phyloP scores from a whole-genome alignment of 2,329 filamentous ascomycete genomes.

The Microcyclosporella mali region DNA sequence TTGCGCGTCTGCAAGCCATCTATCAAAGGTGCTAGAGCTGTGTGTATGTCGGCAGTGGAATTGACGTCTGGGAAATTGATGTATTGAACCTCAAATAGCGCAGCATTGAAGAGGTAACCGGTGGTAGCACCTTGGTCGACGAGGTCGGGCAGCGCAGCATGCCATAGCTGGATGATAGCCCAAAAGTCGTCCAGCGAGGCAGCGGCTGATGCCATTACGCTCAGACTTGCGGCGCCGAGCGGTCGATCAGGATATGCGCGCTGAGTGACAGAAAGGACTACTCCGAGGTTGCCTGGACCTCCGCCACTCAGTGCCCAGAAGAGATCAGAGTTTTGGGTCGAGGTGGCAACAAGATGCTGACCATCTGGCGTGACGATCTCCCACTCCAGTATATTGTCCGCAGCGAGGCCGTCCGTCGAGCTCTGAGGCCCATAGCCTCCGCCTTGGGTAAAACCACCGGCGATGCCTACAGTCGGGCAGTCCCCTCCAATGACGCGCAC shows the following conservation, averaged over 20 bases:
- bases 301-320: constrained; percentile 60
- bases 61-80: constrained; percentile 25
- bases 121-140: constrained; percentile 24
- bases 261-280: constrained; percentile 43
- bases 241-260: constrained; percentile 24
- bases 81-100: constrained; percentile 27
- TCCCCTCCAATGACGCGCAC: too few relatives aligned
- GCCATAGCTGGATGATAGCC: too few relatives aligned
- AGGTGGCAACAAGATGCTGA: constrained; percentile 42
- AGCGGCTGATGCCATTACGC: constrained; percentile 30
- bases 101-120: constrained; percentile 30
- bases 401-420: constrained; percentile 51
- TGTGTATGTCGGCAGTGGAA: constrained; percentile 15
- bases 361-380: constrained; percentile 46
- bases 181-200: constrained; percentile 29
- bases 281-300: constrained; percentile 53
- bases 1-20: constrained; percentile 5
- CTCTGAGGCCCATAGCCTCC: constrained; percentile 53
- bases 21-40: constrained; percentile 15
- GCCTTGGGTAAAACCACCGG: constrained; percentile 58
- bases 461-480: too few relatives aligned
- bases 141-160: constrained; percentile 25
- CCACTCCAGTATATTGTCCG: constrained; percentile 51
- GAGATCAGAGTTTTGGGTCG: constrained; percentile 47
- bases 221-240: constrained; percentile 24